phyloP scores from a whole-genome alignment of 192 early-diverging fungal species.

The Backusella psychrophila region DNA sequence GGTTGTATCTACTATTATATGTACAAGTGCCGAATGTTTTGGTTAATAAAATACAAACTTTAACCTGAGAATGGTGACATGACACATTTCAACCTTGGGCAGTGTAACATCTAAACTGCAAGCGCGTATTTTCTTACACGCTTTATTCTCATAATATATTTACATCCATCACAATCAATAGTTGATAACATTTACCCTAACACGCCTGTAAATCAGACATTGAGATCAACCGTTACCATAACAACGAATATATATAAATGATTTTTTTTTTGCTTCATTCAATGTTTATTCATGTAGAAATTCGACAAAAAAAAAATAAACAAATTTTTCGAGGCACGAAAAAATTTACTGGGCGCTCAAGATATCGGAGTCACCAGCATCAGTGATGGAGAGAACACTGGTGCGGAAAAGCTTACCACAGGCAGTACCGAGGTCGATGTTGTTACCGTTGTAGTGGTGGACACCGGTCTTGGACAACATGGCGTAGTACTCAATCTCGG shows the following conservation, averaged over 20 bases:
- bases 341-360: conserved; percentile 37
- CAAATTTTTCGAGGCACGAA: not conserved
- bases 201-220: too few relatives aligned
- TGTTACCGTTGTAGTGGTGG: conserved; percentile 99
- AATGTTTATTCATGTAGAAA: not conserved
- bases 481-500: conserved; percentile 99
- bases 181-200: too few relatives aligned
- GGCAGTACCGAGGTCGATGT: conserved; percentile 99
- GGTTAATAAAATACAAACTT: too few relatives aligned
- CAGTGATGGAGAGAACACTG: conserved; percentile 92
- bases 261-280: not conserved
- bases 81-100: too few relatives aligned
- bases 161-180: too few relatives aligned
- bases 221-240: too few relatives aligned
- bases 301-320: conserved; percentile 4
- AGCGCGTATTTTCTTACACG: too few relatives aligned
- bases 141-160: too few relatives aligned
- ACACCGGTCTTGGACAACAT: conserved; percentile 99
- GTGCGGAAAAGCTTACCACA: conserved; percentile 99
- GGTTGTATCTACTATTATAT: too few relatives aligned
- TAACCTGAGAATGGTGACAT: too few relatives aligned
- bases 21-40: too few relatives aligned
- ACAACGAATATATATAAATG: not conserved
- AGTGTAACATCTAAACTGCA: too few relatives aligned
- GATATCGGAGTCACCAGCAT: conserved; percentile 91